Evolutionary conservation across 495 filamentous ascomycete species (phyloP).

Genomic region (Astrocystis sublimbata): DNA sequence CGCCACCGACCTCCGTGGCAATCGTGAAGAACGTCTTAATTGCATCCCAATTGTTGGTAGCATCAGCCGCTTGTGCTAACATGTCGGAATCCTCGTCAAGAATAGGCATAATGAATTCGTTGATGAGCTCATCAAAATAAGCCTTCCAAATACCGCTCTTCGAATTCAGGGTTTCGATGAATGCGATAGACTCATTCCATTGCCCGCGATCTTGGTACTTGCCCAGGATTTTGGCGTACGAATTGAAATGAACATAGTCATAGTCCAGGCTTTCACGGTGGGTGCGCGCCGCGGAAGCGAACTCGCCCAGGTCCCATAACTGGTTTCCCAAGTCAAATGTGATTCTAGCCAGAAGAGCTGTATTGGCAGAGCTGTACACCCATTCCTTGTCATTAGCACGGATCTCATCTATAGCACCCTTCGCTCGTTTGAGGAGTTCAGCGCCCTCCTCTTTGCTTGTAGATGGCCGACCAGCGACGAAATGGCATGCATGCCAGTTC

Average conservation of each 20-base stretch:
- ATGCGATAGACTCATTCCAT: conserved; percentile 34
- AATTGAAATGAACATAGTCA: conserved; percentile 33
- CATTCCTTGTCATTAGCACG: conserved; percentile 24
- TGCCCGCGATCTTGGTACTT: conserved; percentile 28
- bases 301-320: conserved; percentile 37
- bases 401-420: conserved; percentile 24
- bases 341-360: conserved; percentile 29
- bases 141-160: conserved; percentile 26
- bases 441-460: conserved; percentile 33
- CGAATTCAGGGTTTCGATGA: conserved; percentile 33
- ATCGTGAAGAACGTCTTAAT: conserved; percentile 35
- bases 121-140: conserved; percentile 31
- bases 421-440: conserved; percentile 31
- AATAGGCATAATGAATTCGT: conserved; percentile 25
- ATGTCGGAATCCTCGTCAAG: conserved; percentile 18
- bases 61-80: conserved; percentile 26
- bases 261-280: conserved; percentile 30
- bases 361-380: conserved; percentile 25
- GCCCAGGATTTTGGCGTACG: conserved; percentile 28
- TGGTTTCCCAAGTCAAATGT: conserved; percentile 39
- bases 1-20: conserved; percentile 30
- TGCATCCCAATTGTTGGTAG: conserved; percentile 28
- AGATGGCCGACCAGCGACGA: conserved; percentile 29
- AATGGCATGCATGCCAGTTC: conserved; percentile 42
- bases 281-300: conserved; percentile 24